phyloP scores from a whole-genome alignment of 257 asterid species.

The Coffea canephora region DNA sequence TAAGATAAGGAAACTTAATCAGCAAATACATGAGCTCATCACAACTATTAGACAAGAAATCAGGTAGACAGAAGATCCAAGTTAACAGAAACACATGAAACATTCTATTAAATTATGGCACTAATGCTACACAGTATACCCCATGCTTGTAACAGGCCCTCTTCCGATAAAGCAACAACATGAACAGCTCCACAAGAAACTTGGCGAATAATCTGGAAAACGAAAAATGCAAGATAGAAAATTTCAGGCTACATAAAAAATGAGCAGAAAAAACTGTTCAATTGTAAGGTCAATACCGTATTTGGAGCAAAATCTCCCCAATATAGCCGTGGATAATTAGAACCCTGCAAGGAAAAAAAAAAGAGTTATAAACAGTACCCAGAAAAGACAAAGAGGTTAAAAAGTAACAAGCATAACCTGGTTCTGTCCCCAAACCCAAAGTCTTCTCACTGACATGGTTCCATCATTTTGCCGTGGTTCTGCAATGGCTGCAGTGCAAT shows the following conservation, averaged over 20 bases:
- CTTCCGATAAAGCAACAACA: conserved; percentile 88
- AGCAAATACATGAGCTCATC: not conserved
- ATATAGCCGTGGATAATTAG: conserved; percentile 68
- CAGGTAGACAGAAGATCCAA: conserved; percentile 3
- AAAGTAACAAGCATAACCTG: conserved; percentile 47
- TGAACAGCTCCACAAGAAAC: conserved; percentile 98
- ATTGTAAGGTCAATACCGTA: conserved; percentile 43
- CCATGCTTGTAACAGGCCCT: conserved; percentile 90
- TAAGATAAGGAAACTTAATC: conserved; percentile 13
- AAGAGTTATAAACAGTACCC: conserved; percentile 8
- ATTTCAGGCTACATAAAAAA: not conserved
- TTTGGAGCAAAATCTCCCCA: conserved; percentile 82
- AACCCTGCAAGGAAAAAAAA: conserved; percentile 50
- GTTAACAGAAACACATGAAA: not conserved
- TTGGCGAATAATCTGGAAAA: conserved; percentile 70
- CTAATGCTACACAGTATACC: conserved; percentile 43
- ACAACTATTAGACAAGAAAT: not conserved
- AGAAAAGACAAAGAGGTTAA: conserved; percentile 9
- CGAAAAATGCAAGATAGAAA: not conserved
- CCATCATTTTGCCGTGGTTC: conserved; percentile 87
- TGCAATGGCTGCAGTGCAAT: conserved; percentile 89
- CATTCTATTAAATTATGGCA: not conserved
- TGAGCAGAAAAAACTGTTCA: not conserved
- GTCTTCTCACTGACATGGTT: conserved; percentile 62
- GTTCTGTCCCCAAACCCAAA: conserved; percentile 99